Evolutionary conservation across 306 rosid genomes (phyloP).

Genomic region (Abrus precatorius): DNA sequence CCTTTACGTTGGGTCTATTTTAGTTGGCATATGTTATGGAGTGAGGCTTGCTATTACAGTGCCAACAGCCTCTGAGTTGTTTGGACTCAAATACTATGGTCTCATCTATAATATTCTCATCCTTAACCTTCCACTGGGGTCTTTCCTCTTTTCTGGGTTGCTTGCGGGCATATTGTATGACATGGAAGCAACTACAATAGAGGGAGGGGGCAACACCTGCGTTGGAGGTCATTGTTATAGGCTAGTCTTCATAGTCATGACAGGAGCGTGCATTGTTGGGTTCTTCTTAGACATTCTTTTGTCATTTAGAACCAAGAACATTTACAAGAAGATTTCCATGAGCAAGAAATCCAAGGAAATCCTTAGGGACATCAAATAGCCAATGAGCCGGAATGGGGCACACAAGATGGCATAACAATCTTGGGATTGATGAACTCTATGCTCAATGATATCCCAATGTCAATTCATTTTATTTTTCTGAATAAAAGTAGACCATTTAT

Average conservation of each 20-base stretch:
- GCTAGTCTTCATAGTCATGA: conserved; percentile 75
- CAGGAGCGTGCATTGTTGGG: conserved; percentile 76
- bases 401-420: background rate
- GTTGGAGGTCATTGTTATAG: conserved; percentile 90
- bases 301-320: conserved; percentile 65
- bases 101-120: conserved; percentile 79
- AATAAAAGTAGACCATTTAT: background rate
- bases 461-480: background rate
- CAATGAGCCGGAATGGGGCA: background rate
- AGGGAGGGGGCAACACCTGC: conserved; percentile 91
- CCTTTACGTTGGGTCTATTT: conserved; percentile 74
- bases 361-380: conserved; percentile 23
- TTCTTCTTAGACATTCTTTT: conserved; percentile 76
- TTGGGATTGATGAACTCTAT: conserved; percentile 52
- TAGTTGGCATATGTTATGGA: conserved; percentile 88
- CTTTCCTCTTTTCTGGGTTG: conserved; percentile 91
- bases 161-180: conserved; percentile 87
- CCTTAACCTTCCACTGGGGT: conserved; percentile 91
- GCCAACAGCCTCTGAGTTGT: conserved; percentile 76
- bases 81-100: conserved; percentile 83
- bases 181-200: conserved; percentile 73
- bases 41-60: conserved; percentile 81
- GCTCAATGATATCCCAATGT: conserved; percentile 53
- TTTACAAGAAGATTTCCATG: conserved; percentile 69
- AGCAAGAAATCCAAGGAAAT: conserved; percentile 66